phyloP scores from a whole-genome alignment of 2,329 filamentous ascomycete species.

The Pleurostoma richardsiae region DNA sequence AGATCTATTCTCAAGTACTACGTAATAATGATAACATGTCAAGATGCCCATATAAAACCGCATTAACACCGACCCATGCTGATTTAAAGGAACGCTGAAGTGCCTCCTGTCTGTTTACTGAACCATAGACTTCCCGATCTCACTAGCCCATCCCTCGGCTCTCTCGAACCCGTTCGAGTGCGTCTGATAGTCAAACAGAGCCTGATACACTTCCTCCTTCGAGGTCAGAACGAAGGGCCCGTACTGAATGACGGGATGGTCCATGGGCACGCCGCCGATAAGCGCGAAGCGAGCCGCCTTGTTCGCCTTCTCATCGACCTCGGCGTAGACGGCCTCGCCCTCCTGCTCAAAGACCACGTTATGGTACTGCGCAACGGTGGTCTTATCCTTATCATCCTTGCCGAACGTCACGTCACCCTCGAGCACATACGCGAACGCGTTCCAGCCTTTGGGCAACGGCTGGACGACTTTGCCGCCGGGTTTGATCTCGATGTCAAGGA shows the following conservation, averaged over 20 bases:
- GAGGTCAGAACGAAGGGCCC: conserved; percentile 77
- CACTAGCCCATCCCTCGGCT: conserved; percentile 72
- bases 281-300: conserved; percentile 59
- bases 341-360: conserved; percentile 83
- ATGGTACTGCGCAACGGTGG: conserved; percentile 65
- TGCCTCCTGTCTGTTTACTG: conserved; percentile 16
- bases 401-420: conserved; percentile 65
- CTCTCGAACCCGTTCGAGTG: conserved; percentile 75
- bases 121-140: conserved; percentile 77
- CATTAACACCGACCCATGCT: too few relatives aligned
- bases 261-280: conserved; percentile 72
- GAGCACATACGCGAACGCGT: conserved; percentile 84
- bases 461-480: conserved; percentile 77
- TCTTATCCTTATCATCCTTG: conserved; percentile 39
- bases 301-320: conserved; percentile 61
- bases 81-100: too few relatives aligned
- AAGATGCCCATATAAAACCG: too few relatives aligned
- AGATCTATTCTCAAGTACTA: too few relatives aligned
- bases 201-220: conserved; percentile 69
- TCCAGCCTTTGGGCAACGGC: conserved; percentile 74
- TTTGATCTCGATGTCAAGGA: conserved; percentile 75
- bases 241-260: conserved; percentile 78
- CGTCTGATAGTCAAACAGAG: conserved; percentile 69
- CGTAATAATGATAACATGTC: too few relatives aligned
- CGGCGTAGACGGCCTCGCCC: conserved; percentile 70